Evolutionary conservation across 129 eudicot genomes (phyloP), one percentile per base, ranked within the genome.

Genomic region (Sambucus nigra): DNA sequence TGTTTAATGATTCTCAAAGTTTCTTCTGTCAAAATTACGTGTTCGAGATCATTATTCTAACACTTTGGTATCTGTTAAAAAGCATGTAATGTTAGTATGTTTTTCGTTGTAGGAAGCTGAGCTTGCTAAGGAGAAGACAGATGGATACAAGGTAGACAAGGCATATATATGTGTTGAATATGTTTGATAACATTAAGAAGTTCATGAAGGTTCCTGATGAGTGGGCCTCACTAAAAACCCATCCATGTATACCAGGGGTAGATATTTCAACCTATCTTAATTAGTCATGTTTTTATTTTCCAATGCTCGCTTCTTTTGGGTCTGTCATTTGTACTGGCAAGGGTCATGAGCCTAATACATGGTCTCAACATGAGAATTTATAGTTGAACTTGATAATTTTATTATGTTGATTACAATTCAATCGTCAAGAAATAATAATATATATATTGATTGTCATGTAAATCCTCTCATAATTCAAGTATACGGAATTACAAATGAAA

Each of bases 191-290:
- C 49, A 70, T 87, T 19, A 94, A 87, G 67, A 87, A 79, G 73
- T 87, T 73, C 59, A 56, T 71, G 78, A 74, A 64, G 40, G 96
- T 87, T 66, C 96, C 96, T 21, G 94, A 87, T 54, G 82, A 87
- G 72, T 87, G 96, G 96, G 94, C 94, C 16, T 88, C 94, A 17
- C 96, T 94, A 28, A 94, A 87, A 58, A 64, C 69, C 53, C 79
- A 74, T 60, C 96, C 94, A 22, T 87, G 82, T 56, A 33, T 57
- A 25, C 80, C 96, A 20, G 80, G 80, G 87, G 96, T 87, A 73
- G 16, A 70, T 19, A 16, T 28, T 67, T 52, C 22, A 7, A 6
- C 16, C 17, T 66, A 24, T 42, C 25, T 35, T 55, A 57, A 11
- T 32, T 14, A 1, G 8, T 19, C 21, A 4, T 55, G 25, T 18